Evolutionary conservation across 1,139 yeast genomes (phyloP), one percentile per base, ranked within the genome.

Genomic region (Suhomyces chickasaworum): DNA sequence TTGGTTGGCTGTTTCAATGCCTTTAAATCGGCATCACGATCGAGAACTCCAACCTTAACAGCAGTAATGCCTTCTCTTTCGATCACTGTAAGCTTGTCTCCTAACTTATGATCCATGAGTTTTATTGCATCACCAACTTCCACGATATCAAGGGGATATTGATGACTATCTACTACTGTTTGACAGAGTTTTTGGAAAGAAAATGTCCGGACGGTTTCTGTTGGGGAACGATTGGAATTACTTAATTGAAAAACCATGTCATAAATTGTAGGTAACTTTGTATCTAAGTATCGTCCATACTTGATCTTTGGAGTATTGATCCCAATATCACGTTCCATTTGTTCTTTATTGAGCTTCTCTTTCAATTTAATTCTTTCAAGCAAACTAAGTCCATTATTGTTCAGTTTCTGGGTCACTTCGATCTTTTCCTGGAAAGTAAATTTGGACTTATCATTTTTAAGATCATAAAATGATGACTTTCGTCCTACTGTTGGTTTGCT

Each of bases 191-290:
- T 64, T 2, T 57, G 43, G 16, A 68, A 44, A 1, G 76, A 61
- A 46, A 60, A 59, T 17, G 66, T 52, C 44, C 38, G 27, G 10
- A 57, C 52, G 31, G 48, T 41, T 37, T 41, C 38, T 3, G 22
- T 35, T 16, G 47, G 33, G 9, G 13, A 13, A 30, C 48, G 9
- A 36, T 34, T 39, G 10, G 29, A 25, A 15, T 25, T 45, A 44
- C 57, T 55, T 15, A 64, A 45, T 47, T 73, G 78, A 51, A 58
- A 66, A 3, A 75, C 51, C 2, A 71, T 64, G 44, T 72, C 69
- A 50, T 73, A 75, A 6, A 74, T 54, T 10, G 63, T 69, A 2
- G 61, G 65, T 37, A 74, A 54, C 53, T 80, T 81, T 4, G 76
- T 72, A 5, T 61, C 54, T 10, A 81, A 55, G 50, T 68, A 77